Evolutionary conservation across 257 asterid genomes (phyloP), one percentile per base, ranked within the genome.

Genomic region (Fraxinus anomala): DNA sequence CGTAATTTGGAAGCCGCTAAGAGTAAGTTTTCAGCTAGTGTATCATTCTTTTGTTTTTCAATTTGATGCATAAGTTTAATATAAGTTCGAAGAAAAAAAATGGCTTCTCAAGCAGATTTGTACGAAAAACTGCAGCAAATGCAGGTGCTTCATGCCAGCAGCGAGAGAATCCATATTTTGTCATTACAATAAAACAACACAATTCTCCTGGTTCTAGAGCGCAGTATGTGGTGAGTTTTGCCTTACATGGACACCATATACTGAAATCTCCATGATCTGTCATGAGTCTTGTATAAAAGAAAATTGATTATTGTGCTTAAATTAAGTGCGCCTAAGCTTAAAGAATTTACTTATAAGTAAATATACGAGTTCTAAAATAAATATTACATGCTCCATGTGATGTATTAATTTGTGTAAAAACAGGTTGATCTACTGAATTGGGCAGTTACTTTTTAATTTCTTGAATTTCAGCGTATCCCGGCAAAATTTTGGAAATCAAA

Each of bases 391-490:
- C 11, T 9, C 12, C 44, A 39, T 39, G 44, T 7, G 44, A 10
- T 39, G 44, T 39, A 39, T 39, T 39, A 8, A 39, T 39, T 1
- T 9, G 9, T 39, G 44, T 39, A 42, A 42, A 42, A 42, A 42
- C 4, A 4, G 16, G 51, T 42, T 42, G 17, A 42, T 42, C 17
- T 12, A 2, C 51, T 13, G 47, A 11, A 39, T 73, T 36, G n/a
- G 3, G 28, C 21, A 2, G 30, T 34, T 54, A 44, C 9, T 21
- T 12, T 21, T 49, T 30, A 3, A 49, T 11, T 17, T 24, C 40
- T 1, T 59, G 31, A 49, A 30, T 82, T 77, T 40, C 81, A 83
- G 86, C 33, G 24, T 0, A 73, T 83, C 6, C 86, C 81, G 5
- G 4, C 7, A 0, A 26, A 33, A 5, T 68, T 79, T 26, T 31